Base-by-base conservation (phyloP, 2,329 filamentous ascomycete genomes). In the Ramularia collo-cygni region DNA sequence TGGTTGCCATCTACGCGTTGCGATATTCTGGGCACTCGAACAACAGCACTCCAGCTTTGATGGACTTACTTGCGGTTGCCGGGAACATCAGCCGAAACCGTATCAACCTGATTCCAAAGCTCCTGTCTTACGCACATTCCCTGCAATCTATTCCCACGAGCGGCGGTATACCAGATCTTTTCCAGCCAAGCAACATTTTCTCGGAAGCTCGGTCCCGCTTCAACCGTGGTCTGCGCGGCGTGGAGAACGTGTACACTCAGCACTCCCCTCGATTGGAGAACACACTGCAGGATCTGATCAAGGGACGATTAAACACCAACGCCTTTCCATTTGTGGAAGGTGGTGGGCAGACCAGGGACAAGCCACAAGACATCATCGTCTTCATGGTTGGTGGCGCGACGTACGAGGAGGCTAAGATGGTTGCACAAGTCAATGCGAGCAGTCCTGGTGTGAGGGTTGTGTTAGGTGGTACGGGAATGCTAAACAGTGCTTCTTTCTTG, bases 211-310 rank as follows among this genome's bases (percentile, higher is more conserved):
- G 87, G 28, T 86, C 83, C 56, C 80, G 89, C 4, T 88, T 98
- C 63, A 95, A 94, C 58, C 55, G 61, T 17, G 92, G 92, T 0
- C 72, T 98, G 10, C 95, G 96, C 59, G 92, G 92, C 2, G 92
- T 98, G 1, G 93, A 98, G 62, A 98, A 98, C 55, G 92, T 98
- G 18, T 98, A 98, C 62, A 98, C 92, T 0, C 93, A 98, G 62
- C 92, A 98, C 63, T 93, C 87, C 4, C 88, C 93, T 0, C 75
- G 87, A 15, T 65, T 98, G 12, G 89, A 95, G 62, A 76, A 77
- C 16, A 96, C 88, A 1, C 67, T 98, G 13, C 90, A 95, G 59
- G 90, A 90, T 54, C 70, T 98, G 37, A 89, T 96, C 67, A 95
- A 95, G 60, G 93, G 92, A 0, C 79, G 85, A 19, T 66, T 98